phyloP scores from a whole-genome alignment of 108 stramenopile genomes.

The Stephanodiscus minutulus region DNA sequence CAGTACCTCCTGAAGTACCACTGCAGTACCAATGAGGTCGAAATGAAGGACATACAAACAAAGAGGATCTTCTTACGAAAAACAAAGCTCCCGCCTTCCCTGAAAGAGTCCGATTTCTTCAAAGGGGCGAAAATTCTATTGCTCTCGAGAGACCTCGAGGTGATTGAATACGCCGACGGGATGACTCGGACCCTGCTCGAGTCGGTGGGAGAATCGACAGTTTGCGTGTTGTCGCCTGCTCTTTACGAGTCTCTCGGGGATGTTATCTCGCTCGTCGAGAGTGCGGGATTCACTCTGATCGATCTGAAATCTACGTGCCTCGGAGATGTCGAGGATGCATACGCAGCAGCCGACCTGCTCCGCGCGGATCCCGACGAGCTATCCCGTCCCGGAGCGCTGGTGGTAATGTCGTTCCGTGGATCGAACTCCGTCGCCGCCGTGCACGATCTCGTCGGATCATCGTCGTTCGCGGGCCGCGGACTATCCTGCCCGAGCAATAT shows the following conservation, averaged over 20 bases:
- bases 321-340: conserved; percentile 17
- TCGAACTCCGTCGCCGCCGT: conserved; percentile 17
- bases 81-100: conserved; percentile 34
- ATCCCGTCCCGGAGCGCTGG: conserved; percentile 22
- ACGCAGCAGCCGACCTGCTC: conserved; percentile 19
- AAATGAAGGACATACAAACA: conserved; percentile 51
- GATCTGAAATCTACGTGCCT: conserved; percentile 46
- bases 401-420: conserved; percentile 38
- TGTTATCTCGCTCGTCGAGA: conserved; percentile 25
- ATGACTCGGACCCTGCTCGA: conserved; percentile 37
- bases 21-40: conserved; percentile 42
- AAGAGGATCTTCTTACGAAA: conserved; percentile 54
- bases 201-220: conserved; percentile 19
- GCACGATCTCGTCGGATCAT: conserved; percentile 23
- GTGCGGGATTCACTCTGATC: conserved; percentile 23
- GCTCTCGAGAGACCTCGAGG: conserved; percentile 44
- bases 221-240: conserved; percentile 25
- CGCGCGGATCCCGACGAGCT: conserved; percentile 26
- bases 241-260: conserved; percentile 33
- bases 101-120: conserved; percentile 37
- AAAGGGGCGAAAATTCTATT: conserved; percentile 41
- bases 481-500: conserved; percentile 18
- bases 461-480: conserved; percentile 16
- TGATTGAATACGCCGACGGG: conserved; percentile 52
- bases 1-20: conserved; percentile 51